Evolutionary conservation across 495 filamentous ascomycete genomes (phyloP), one percentile per base, ranked within the genome.

Genomic region (Talaromyces trachyspermus): DNA sequence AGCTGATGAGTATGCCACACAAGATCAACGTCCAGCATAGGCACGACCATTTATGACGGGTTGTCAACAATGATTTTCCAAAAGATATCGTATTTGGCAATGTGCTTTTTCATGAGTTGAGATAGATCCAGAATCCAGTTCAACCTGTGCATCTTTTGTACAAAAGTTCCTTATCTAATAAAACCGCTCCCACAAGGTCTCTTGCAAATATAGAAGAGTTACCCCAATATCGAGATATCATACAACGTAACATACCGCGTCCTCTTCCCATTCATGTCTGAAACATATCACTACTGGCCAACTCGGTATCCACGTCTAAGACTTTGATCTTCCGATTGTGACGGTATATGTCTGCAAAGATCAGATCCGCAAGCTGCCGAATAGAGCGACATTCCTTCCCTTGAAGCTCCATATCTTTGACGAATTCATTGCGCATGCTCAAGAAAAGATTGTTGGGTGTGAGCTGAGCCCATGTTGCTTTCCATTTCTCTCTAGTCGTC

Each of bases 21-120:
- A 2, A 95, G 68, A 60, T 95, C 89, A 12, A 95, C 77, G 50
- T 95, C 89, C 1, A 95, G 70, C 9, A 89, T 95, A 3, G 89
- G 89, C 0, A 95, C 87, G 1, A 76, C 79, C 29, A 78, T 70
- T 9, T 77, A 58, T 2, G 55, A 49, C 0, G 77, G 75, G 56
- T 87, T 62, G 1, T 49, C 37, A 0, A 58, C 56, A 61, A 94
- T 86, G 49, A 95, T 82, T 0, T 46, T 17, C 26, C 87, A 71
- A 67, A 89, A 95, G 8, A 81, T 71, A 8, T 54, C 30, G 57
- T 94, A 95, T 55, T 90, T 90, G 1, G 48, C 61, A 14, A 88
- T 64, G 0, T 86, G 69, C 0, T 85, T 77, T 0, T 48, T 23
- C 75, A 89, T 86, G 2, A 85, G 91, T 4, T 74, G 65, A 0